Percentiles rank a stretch among this genome's conserved stretches.
Evolutionary conservation across 441 rosid genomes (phyloP).

Genomic region (Iberis amara): DNA sequence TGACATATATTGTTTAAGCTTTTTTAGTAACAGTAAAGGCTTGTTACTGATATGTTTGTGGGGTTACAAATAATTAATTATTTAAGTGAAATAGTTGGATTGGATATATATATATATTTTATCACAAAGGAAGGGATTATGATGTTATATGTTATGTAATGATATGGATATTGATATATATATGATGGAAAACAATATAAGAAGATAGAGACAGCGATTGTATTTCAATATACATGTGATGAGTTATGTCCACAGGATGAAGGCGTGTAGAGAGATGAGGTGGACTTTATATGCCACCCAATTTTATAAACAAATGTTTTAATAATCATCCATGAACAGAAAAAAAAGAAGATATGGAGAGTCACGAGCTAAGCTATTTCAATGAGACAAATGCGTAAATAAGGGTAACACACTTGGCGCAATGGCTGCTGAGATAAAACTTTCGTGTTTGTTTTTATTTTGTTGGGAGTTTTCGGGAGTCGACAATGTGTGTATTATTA

Average conservation of each 20-base stretch:
- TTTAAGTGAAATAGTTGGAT: no score
- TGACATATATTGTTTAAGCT: constrained; percentile 11
- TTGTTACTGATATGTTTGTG: constrained; percentile 28
- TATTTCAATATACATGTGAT: constrained; percentile 23
- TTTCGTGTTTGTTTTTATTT: constrained; percentile 23
- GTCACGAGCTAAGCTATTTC: constrained; percentile 24
- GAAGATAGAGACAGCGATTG: constrained; percentile 27
- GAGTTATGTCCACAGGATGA: constrained; percentile 26
- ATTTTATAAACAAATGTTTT: no score
- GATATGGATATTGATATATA: no score
- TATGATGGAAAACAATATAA: constrained; percentile 1
- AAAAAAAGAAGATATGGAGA: constrained; percentile 5
- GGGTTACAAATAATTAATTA: constrained; percentile 26
- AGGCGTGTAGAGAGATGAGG: constrained; percentile 33
- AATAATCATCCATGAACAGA: neutral
- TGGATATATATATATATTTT: constrained; percentile 1
- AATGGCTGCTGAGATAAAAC: constrained; percentile 13
- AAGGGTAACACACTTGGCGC: constrained; percentile 24
- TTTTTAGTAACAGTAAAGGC: constrained; percentile 30
- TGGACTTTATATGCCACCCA: constrained; percentile 36
- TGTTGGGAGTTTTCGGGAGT: constrained; percentile 28
- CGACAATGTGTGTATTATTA: constrained; percentile 16
- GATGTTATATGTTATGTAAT: no score
- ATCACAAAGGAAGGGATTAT: constrained; percentile 19
- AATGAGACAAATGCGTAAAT: constrained; percentile 27